Conservation (phyloP, 2,329 filamentous ascomycete genomes). For the Alternaria gaisen region DNA sequence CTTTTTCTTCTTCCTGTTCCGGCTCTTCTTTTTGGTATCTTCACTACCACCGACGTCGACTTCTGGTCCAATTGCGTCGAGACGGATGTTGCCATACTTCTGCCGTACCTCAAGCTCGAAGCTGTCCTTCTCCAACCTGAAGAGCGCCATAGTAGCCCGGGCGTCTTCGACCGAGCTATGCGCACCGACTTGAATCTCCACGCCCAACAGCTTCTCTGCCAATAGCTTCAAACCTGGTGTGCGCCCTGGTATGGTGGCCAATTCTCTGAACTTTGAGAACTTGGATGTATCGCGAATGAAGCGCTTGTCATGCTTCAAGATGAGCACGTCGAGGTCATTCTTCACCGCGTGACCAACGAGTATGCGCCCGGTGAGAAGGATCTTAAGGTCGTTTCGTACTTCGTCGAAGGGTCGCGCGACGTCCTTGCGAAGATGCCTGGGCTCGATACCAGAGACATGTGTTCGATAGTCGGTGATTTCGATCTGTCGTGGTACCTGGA, state of each 20-base stretch:
- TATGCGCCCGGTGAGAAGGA: slow-evolving; percentile 74
- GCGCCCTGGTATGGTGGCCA: slow-evolving; percentile 66
- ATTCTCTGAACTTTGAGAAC: slow-evolving; percentile 75
- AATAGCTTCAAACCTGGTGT: slow-evolving; percentile 73
- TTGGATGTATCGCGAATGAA: slow-evolving; percentile 87
- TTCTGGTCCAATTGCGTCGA: slow-evolving; percentile 33
- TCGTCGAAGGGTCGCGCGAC: slow-evolving; percentile 69
- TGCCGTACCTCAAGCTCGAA: slow-evolving; percentile 85
- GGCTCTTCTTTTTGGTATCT: slow-evolving; percentile 41
- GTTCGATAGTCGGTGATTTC: slow-evolving; percentile 91
- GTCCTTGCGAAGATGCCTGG: slow-evolving; percentile 71
- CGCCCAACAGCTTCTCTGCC: slow-evolving; percentile 64
- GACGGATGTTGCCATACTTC: slow-evolving; percentile 58
- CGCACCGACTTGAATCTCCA: slow-evolving; percentile 67
- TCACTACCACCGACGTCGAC: slow-evolving; percentile 31
- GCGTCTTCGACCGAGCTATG: slow-evolving; percentile 79
- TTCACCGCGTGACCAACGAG: slow-evolving; percentile 85
- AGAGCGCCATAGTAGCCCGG: slow-evolving; percentile 87
- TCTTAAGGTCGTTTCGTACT: slow-evolving; percentile 76
- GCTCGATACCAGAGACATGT: slow-evolving; percentile 80
- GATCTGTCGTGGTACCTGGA: slow-evolving; percentile 72
- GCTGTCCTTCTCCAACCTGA: slow-evolving; percentile 79
- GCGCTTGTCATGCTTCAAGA: slow-evolving; percentile 78
- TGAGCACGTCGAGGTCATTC: slow-evolving; percentile 78
- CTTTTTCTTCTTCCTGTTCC: slow-evolving; percentile 52